Conservation (phyloP, 176 grass and related monocot species). For the Eremochloa ophiuroides region DNA sequence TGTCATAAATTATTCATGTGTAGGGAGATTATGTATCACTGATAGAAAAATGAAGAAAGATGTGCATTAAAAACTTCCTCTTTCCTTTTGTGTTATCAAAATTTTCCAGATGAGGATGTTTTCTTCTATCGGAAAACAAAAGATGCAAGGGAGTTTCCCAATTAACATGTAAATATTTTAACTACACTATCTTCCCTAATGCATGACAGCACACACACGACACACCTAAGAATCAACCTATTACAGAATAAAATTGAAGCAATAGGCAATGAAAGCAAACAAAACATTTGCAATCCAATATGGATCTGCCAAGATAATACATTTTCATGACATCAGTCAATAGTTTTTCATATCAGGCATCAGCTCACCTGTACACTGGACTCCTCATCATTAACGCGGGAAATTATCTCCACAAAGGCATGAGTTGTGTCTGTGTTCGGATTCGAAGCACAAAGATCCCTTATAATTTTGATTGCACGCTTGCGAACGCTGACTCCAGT, state of each 20-base stretch:
- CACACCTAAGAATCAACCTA: background rate
- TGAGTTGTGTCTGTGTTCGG: slow-evolving; percentile 54
- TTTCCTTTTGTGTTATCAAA: slow-evolving; percentile 11
- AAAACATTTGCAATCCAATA: slow-evolving; percentile 14
- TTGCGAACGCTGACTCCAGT: slow-evolving; percentile 99
- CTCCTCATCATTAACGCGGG: slow-evolving; percentile 98
- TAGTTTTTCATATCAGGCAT: background rate
- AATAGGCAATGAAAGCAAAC: slow-evolving; percentile 12
- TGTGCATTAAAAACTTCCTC: background rate
- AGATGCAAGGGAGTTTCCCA: background rate
- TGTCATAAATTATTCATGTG: background rate
- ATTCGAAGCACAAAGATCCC: slow-evolving; percentile 91
- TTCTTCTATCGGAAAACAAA: background rate
- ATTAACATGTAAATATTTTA: slow-evolving; percentile 23
- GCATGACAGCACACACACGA: background rate
- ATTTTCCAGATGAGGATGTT: background rate
- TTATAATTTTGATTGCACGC: slow-evolving; percentile 95
- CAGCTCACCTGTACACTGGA: slow-evolving; percentile 89
- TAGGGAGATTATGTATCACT: background rate
- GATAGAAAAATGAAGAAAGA: background rate
- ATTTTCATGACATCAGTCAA: background rate
- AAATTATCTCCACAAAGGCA: slow-evolving; percentile 98
- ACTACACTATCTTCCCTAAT: background rate
- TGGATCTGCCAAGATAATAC: slow-evolving; percentile 3
- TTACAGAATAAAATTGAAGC: background rate